A percentile compares a stretch with the other conserved stretches of the same genome.
These are phyloP conservation scores for Xylariomycetidae sp. DNA, from an alignment of 2,329 filamentous ascomycete genomes.

Conservation along the genomic window DNA sequence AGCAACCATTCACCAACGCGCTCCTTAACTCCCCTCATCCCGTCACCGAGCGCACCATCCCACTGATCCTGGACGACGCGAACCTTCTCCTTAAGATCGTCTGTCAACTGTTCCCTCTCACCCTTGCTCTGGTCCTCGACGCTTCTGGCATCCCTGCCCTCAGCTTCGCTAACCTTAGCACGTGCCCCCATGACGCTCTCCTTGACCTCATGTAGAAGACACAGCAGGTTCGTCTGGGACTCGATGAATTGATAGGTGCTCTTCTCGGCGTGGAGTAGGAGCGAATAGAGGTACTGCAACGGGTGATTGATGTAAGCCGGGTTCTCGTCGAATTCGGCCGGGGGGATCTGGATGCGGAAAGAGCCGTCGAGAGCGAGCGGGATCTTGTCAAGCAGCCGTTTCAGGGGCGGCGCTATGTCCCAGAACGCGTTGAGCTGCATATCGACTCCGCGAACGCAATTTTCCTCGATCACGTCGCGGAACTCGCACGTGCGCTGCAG, in stretches of 20 bases:
- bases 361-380: conserved; percentile 48
- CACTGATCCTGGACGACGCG: conserved; percentile 87
- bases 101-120: conserved; percentile 69
- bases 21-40: conserved; percentile 68
- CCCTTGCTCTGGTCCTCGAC: conserved; percentile 55
- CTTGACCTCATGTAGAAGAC: conserved; percentile 85
- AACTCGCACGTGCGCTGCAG: conserved; percentile 73
- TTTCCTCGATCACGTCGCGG: conserved; percentile 72
- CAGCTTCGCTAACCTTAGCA: conserved; percentile 64
- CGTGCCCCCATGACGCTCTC: conserved; percentile 61
- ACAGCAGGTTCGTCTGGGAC: conserved; percentile 84
- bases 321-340: conserved; percentile 78
- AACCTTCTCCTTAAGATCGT: conserved; percentile 91
- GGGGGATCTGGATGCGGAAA: conserved; percentile 74
- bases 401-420: conserved; percentile 88
- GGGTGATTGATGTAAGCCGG: conserved; percentile 76
- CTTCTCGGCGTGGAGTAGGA: conserved; percentile 84
- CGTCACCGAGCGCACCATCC: conserved; percentile 77
- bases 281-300: conserved; percentile 82
- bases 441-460: conserved; percentile 83
- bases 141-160: conserved; percentile 43
- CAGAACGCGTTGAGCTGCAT: conserved; percentile 92
- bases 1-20: conserved; percentile 70
- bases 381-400: conserved; percentile 74
- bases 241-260: conserved; percentile 97